A percentile compares a stretch with the other conserved stretches of the same genome.
phyloP scores from a whole-genome alignment of 768 basidiomycete genomes.

The Paxillus ammoniavirescens region DNA sequence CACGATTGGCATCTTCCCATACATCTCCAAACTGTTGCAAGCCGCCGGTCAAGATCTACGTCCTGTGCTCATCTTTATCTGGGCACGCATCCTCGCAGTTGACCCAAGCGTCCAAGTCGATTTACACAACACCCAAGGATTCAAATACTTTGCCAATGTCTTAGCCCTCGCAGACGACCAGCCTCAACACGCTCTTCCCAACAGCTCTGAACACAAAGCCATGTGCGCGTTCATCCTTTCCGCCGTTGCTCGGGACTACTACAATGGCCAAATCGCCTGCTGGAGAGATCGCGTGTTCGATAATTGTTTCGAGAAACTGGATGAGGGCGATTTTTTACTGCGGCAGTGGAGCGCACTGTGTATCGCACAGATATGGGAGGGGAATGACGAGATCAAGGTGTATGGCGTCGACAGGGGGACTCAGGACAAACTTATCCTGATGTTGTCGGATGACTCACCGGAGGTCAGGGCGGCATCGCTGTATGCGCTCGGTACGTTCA shows the following conservation, averaged over 20 bases:
- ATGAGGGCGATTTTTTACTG: constrained; percentile 88
- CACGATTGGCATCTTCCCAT: constrained; percentile 97
- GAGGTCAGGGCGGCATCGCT: constrained; percentile 92
- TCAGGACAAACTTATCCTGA: constrained; percentile 76
- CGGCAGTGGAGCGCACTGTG: constrained; percentile 94
- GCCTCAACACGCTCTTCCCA: constrained; percentile 64
- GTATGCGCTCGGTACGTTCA: constrained; percentile 89
- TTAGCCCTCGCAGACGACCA: constrained; percentile 66
- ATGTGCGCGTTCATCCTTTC: constrained; percentile 98
- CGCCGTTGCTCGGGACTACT: constrained; percentile 85
- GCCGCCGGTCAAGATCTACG: constrained; percentile 94
- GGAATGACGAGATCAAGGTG: constrained; percentile 86
- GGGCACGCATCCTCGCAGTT: constrained; percentile 97
- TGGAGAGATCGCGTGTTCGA: constrained; percentile 82
- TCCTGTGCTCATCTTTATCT: constrained; percentile 97
- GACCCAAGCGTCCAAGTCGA: constrained; percentile 91
- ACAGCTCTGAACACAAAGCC: constrained; percentile 92
- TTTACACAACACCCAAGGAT: constrained; percentile 76
- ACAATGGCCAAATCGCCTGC: constrained; percentile 85
- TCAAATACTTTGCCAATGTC: constrained; percentile 82
- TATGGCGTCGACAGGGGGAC: constrained; percentile 76
- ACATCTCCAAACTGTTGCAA: constrained; percentile 94
- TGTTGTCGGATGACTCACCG: constrained; percentile 84
- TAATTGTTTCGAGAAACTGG: constrained; percentile 78
- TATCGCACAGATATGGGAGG: constrained; percentile 94